Evolutionary conservation across 306 rosid genomes (phyloP).

Genomic region (Prunus davidiana): DNA sequence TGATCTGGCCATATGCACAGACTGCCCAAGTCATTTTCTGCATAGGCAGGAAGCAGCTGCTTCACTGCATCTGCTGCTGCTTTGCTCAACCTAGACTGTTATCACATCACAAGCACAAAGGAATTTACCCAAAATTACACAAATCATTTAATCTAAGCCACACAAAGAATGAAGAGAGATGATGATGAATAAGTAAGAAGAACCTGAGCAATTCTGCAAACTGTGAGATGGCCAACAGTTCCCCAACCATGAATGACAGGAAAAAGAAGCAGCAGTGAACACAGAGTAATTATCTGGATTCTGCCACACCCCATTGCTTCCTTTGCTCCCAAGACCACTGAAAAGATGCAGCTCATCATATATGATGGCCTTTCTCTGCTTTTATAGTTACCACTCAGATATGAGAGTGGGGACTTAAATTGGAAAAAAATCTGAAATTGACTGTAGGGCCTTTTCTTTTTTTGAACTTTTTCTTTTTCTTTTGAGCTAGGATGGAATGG

Average conservation of each 20-base stretch:
- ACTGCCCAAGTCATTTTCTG: conserved; percentile 49
- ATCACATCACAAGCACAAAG: background rate
- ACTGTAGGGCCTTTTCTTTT: background rate
- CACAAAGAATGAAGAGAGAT: background rate
- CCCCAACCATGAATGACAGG: conserved; percentile 66
- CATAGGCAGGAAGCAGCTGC: conserved; percentile 54
- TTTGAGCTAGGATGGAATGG: background rate
- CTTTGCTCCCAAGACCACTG: background rate
- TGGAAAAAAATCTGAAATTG: background rate
- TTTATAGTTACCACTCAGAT: background rate
- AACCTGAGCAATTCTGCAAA: conserved; percentile 81
- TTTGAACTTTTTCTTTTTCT: background rate
- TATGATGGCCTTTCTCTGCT: background rate
- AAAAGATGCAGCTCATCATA: background rate
- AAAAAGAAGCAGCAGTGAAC: conserved; percentile 37
- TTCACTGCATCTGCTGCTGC: conserved; percentile 59
- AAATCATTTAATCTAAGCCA: background rate
- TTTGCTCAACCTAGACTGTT: conserved; percentile 50
- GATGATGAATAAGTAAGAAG: background rate
- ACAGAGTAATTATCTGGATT: background rate
- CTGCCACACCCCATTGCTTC: conserved; percentile 12
- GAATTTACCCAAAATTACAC: background rate
- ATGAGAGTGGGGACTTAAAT: too few species aligned
- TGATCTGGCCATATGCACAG: conserved; percentile 78
- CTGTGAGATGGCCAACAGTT: conserved; percentile 55